Conservation (phyloP, 2,329 filamentous ascomycete species). For the Alternaria rosae region DNA sequence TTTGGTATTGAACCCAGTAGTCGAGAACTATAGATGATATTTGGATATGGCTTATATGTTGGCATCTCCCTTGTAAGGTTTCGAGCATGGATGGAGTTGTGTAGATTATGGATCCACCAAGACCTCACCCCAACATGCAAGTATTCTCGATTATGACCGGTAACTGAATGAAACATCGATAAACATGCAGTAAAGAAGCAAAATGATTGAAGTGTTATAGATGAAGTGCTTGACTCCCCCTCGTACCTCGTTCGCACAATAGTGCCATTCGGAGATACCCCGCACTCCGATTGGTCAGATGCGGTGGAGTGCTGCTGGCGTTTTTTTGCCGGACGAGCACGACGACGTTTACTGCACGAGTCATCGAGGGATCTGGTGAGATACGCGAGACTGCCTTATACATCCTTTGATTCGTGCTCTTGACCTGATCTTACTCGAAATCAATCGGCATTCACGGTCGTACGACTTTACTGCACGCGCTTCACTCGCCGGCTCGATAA, state of each 20-base stretch:
- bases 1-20: not conserved
- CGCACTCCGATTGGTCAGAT: conserved; percentile 24
- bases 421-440: not conserved
- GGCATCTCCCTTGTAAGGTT: not conserved
- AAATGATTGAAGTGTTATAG: too few relatives aligned
- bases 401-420: not conserved
- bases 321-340: conserved; percentile 10
- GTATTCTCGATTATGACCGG: too few relatives aligned
- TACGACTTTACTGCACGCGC: not conserved
- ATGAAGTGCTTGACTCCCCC: not conserved
- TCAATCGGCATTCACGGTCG: not conserved
- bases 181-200: too few relatives aligned
- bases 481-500: conserved; percentile 1
- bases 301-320: conserved; percentile 13
- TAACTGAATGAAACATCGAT: too few relatives aligned
- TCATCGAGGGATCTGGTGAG: not conserved
- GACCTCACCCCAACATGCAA: too few relatives aligned
- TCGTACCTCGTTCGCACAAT: not conserved
- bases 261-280: conserved; percentile 4
- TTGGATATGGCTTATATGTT: not conserved
- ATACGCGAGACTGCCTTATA: not conserved
- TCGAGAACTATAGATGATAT: not conserved
- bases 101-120: too few relatives aligned
- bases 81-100: not conserved
- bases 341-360: not conserved